A percentile compares a stretch with the other conserved stretches of the same genome.
phyloP scores from a whole-genome alignment of 2,329 filamentous ascomycete genomes.

The Aspergillus latus region DNA sequence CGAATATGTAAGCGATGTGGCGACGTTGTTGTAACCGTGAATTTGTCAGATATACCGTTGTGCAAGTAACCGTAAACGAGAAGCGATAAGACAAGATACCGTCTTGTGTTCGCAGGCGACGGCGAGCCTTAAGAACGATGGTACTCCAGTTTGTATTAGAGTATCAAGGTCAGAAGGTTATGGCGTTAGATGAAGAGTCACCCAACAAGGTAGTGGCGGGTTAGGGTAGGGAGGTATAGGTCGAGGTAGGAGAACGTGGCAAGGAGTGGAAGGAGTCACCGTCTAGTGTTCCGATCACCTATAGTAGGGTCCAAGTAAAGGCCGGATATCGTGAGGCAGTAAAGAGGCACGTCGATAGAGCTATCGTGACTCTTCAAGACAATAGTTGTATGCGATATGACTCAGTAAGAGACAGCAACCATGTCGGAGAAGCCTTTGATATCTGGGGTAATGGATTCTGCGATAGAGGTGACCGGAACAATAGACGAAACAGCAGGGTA shows the following conservation, averaged over 20 bases:
- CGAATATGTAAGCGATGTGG: constrained; percentile 21
- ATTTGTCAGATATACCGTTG: constrained; percentile 31
- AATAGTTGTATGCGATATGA: constrained; percentile 14
- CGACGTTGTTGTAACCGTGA: constrained; percentile 25
- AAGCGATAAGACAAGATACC: constrained; percentile 31
- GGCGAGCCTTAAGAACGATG: constrained; percentile 27
- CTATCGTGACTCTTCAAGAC: constrained; percentile 22
- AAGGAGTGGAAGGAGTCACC: constrained; percentile 18
- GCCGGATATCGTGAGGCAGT: constrained; percentile 18
- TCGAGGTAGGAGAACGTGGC: constrained; percentile 14
- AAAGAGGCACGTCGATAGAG: constrained; percentile 18
- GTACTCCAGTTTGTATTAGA: constrained; percentile 28
- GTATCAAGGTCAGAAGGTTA: constrained; percentile 9
- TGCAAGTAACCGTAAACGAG: constrained; percentile 34
- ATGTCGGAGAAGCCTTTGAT: constrained; percentile 28
- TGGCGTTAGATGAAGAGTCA: constrained; percentile 6
- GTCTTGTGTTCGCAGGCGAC: constrained; percentile 35
- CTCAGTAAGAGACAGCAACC: constrained; percentile 29
- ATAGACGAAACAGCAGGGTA: constrained; percentile 37
- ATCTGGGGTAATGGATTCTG: constrained; percentile 33
- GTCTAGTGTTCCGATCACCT: constrained; percentile 29
- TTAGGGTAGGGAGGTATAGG: background rate
- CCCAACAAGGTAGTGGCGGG: constrained; percentile 5
- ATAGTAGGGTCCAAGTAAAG: constrained; percentile 25
- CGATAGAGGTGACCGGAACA: constrained; percentile 41